Base-by-base conservation (phyloP, 441 rosid genomes). In the Sinapis alba region DNA sequence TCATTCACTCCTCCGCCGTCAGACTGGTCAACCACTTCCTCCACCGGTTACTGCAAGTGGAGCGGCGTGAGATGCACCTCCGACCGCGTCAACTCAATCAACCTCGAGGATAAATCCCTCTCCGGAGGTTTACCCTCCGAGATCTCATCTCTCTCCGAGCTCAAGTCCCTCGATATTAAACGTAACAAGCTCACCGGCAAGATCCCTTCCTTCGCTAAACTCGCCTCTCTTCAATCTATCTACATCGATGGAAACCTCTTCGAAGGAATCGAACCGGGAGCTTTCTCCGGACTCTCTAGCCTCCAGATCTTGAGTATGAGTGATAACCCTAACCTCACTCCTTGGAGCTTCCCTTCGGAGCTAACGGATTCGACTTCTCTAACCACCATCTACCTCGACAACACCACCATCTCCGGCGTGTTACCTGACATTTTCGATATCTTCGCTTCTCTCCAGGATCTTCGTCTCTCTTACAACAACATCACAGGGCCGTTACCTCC, bases 381-480 rank as follows among this genome's bases (percentile, higher is more conserved):
- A 16, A 58, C 57, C 10, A 70, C 67, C 12, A 24, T 92, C 32
- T 77, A 74, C 20, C 84, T 88, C 7, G 88, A 72, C 60, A 73
- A 80, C 75, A 23, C 82, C 6, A 83, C 67, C 30, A 20, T 90
- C 47, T 4, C 21, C 30, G 97, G 98, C 5, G 15, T 68, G 0
- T 72, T 93, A 11, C 97, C 97, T 7, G 86, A 92, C 47, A 61
- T 86, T 15, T 90, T 92, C 77, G 73, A 56, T 0, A 66, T 88
- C 23, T 78, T 88, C 21, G 51, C 80, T 9, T 83, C 83, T 78
- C 81, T 92, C 69, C 85, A 81, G 73, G 58, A 57, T 15, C 68
- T 90, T 36, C 82, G 94, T 21, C 72, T 90, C 12, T 87, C 94
- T 26, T 89, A 90, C 73, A 90, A 90, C 68, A 87, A 87, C 59